phyloP scores from a whole-genome alignment of 371 early-diverging fungal species.

The Nematocida major region DNA sequence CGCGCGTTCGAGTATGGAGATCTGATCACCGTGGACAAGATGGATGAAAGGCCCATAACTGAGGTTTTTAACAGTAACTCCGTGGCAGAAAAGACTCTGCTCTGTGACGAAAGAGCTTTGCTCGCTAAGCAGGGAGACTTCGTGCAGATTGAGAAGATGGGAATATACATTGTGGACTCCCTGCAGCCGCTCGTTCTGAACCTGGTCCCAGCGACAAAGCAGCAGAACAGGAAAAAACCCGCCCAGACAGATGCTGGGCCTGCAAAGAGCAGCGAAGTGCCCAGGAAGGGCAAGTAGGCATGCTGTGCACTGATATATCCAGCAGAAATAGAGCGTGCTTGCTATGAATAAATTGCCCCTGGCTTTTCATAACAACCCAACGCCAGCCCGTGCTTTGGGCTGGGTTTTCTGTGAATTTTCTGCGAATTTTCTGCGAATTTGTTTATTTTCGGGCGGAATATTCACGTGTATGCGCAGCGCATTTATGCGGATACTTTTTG shows the following conservation, averaged over 20 bases:
- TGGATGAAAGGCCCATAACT: slow-evolving; percentile 64
- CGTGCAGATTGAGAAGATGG: slow-evolving; percentile 94
- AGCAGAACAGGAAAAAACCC: slow-evolving; percentile 50
- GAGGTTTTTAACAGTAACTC: slow-evolving; percentile 78
- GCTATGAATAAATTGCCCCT: no score
- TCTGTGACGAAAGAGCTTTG: slow-evolving; percentile 50
- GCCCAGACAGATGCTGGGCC: no score
- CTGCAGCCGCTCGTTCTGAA: slow-evolving; percentile 43
- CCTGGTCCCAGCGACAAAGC: slow-evolving; percentile 65
- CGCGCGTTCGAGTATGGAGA: slow-evolving; percentile 69
- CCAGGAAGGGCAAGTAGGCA: no score
- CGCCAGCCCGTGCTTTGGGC: no score
- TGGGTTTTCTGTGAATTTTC: no score
- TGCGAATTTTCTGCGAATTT: no score
- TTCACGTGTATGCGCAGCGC: no score
- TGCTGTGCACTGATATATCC: no score
- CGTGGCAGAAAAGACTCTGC: slow-evolving; percentile 69
- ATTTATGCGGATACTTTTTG: background rate
- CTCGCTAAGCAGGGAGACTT: slow-evolving; percentile 68
- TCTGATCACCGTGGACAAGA: slow-evolving; percentile 68
- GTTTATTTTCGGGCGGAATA: no score
- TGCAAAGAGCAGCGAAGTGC: no score
- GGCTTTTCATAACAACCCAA: no score
- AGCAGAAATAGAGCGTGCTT: no score
- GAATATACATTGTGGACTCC: slow-evolving; percentile 69